These are phyloP conservation scores for Saturnispora kantuleensis DNA, from an alignment of 805 yeast species.

Conservation along the genomic window DNA sequence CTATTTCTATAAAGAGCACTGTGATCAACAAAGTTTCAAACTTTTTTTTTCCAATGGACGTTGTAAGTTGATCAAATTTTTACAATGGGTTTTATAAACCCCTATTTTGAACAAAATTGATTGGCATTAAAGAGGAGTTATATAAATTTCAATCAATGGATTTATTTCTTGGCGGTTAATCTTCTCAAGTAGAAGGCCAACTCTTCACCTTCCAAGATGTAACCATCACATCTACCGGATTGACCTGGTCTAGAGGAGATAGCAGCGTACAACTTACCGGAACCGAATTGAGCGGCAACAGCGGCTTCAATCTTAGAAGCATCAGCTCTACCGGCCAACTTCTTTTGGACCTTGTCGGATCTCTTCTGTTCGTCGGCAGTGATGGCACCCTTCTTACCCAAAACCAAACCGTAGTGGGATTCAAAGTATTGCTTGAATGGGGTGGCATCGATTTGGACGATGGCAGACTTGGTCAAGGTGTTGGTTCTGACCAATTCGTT, in stretches of 20 bases:
- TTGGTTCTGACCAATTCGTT: slow-evolving; percentile 99
- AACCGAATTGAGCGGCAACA: slow-evolving; percentile 92
- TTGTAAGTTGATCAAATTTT: too few relatives aligned
- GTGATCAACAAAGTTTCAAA: neutral
- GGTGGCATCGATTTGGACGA: slow-evolving; percentile 99
- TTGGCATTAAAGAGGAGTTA: slow-evolving; percentile 2
- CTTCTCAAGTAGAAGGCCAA: slow-evolving; percentile 99
- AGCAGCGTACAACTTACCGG: slow-evolving; percentile 98
- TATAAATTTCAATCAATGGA: slow-evolving; percentile 4
- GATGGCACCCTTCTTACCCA: slow-evolving; percentile 74
- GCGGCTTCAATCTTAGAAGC: slow-evolving; percentile 79
- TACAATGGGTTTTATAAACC: too few relatives aligned
- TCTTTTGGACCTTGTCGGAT: slow-evolving; percentile 78
- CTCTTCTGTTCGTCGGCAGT: slow-evolving; percentile 45
- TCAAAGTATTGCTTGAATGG: slow-evolving; percentile 99
- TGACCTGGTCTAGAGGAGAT: slow-evolving; percentile 99
- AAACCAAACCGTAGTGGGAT: slow-evolving; percentile 90
- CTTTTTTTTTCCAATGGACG: neutral
- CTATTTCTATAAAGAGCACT: slow-evolving; percentile 1
- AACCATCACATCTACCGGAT: slow-evolving; percentile 99
- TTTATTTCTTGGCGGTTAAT: slow-evolving; percentile 97
- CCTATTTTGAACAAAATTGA: slow-evolving; percentile 1
- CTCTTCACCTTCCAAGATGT: slow-evolving; percentile 99
- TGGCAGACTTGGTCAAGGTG: slow-evolving; percentile 97
- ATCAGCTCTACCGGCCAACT: slow-evolving; percentile 87